Base-by-base conservation (phyloP, 148 eudicot species). In the Pouteria glomerata region DNA sequence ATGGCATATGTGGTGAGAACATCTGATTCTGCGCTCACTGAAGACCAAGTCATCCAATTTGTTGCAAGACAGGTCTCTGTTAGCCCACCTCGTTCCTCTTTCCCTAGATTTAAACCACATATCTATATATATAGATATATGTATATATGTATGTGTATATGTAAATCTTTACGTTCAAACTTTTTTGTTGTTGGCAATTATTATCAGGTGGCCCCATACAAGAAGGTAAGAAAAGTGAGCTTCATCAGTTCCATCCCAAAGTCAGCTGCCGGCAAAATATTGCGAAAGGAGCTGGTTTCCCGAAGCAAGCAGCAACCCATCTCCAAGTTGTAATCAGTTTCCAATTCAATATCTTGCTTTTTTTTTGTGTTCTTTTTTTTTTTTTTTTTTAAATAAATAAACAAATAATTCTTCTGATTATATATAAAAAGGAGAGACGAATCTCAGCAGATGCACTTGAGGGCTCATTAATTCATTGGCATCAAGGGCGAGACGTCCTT, bases 121-220 rank as follows among this genome's bases (percentile, higher is more conserved):
- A 16, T 19, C 26, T 41, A 15, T 37, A 71, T 61, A 72, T 45
- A 8, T 39, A 37, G 3, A 42, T 30, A 30, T 26, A 57, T 29
- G 37, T 37, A 47, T 24, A 23, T 30, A 63, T 33, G 18, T 19
- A 8, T 44, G 21, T 63, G 1, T 26, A 31, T 63, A 26, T 26
- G 24, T 24, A 61, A 30, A 14, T 31, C 12, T 34, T 15, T 8
- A 19, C 8, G 15, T 24, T 3, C 47, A 31, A 23, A 66, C 1
- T 44, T 31, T 1, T 35, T 37, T 64, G 14, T 50, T 31, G 29
- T 57, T 65, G 34, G 8, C 55, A 47, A 45, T 57, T 42, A 45
- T 57, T 42, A 71, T 68, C 79, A 85, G 88, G 88, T 85, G 71
- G 84, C 88, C 4, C 86, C 88, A 50, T 85, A 80, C 82, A 85